Base-by-base conservation (phyloP, 2,329 filamentous ascomycete genomes). In the Celoporthe dispersa region DNA sequence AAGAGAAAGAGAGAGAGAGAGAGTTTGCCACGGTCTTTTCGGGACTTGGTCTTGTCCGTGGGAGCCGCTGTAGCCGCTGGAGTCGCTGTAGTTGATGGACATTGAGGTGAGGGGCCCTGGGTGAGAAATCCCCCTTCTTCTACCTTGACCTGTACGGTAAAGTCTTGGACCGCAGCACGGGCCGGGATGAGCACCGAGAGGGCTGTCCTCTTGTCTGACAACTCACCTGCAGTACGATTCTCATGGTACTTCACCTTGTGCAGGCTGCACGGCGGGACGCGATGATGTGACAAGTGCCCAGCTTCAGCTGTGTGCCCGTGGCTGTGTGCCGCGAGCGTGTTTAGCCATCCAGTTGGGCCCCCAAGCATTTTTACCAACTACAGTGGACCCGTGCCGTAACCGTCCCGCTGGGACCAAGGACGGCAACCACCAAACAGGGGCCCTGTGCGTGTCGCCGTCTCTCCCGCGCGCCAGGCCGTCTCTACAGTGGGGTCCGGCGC, bases 331-430 rank as follows among this genome's bases (percentile, higher is more conserved):
- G 41, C 41, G 41, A 48, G 41, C 11, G 16, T n/a, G n/a, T 19
- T 48, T 44, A 16, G 19, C 16, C 12, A 22, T 44, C 41, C 5
- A 14, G n/a, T n/a, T n/a, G n/a, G 41, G 44, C 44, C 44, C 44
- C 44, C 44, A 48, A 48, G n/a, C 9, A 44, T 6, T 6, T 22
- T 44, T 44, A 19, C 41, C 41, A n/a, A 48, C 3, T 48, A 48
- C 44, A n/a, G 22, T n/a, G 44, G 44, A 25, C 25, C 51, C 51
- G 31, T 16, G 68, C 68, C 31, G 44, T 53, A 66, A 68, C 66
- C 69, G 60, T 66, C 55, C 55, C 68, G 64, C 65, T 68, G 68
- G 68, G 68, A 65, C 60, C 44, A 14, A 8, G 22, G 12, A 16
- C 2, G 22, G 48, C 48, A 28, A n/a, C 44, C 44, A 48, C 22